Evolutionary conservation across 768 basidiomycete genomes (phyloP).

Genomic region (Naganishia kalamii): DNA sequence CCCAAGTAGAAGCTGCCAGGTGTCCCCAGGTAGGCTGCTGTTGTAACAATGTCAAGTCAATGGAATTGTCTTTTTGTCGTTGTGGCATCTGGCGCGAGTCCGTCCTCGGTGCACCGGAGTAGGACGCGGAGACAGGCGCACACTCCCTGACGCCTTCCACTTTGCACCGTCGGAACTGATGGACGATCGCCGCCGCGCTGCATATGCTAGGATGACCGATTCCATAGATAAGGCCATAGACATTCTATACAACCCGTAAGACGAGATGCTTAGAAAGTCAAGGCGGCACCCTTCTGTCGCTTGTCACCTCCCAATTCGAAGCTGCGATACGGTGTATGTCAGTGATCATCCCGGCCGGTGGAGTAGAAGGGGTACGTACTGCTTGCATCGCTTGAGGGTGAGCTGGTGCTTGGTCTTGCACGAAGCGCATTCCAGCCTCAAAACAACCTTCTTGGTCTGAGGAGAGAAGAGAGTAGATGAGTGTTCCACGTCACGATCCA

Average conservation of each 20-base stretch:
- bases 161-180: too few species aligned
- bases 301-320: conserved; percentile 99
- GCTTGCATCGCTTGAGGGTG: conserved; percentile 97
- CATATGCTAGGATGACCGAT: neutral
- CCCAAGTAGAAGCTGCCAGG: too few species aligned
- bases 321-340: conserved; percentile 49
- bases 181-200: neutral
- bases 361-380: conserved; percentile 56
- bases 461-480: neutral
- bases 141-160: too few species aligned
- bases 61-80: too few species aligned
- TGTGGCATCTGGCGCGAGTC: too few species aligned
- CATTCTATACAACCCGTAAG: conserved; percentile 3
- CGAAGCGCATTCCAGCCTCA: conserved; percentile 91
- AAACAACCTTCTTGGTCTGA: conserved; percentile 92
- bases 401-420: conserved; percentile 99
- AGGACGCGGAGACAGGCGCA: too few species aligned
- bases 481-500: neutral
- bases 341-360: conserved; percentile 9
- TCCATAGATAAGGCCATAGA: conserved; percentile 1
- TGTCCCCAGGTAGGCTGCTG: too few species aligned
- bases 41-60: too few species aligned
- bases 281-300: conserved; percentile 97
- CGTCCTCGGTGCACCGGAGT: too few species aligned
- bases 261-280: conserved; percentile 57